Conservation (phyloP, 441 rosid species). For the Corymbia citriodora region DNA sequence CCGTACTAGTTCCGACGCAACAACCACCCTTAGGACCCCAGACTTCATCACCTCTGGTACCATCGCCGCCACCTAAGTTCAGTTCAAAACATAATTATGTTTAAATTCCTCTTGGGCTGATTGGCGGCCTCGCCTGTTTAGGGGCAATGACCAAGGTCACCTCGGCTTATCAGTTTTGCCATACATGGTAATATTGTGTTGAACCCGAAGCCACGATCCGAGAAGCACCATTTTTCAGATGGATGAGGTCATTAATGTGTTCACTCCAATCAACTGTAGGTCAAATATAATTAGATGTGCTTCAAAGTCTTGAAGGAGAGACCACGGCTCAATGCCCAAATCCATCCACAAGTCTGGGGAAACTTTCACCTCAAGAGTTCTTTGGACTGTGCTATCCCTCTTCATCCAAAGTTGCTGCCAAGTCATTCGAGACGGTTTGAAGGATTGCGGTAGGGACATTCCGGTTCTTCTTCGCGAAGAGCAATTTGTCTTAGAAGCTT, state of each 20-base stretch:
- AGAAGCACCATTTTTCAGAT: background rate
- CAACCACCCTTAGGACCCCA: constrained; percentile 31
- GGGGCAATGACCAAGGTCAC: background rate
- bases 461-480: background rate
- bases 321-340: background rate
- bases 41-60: constrained; percentile 12
- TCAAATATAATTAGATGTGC: background rate
- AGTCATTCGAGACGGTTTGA: background rate
- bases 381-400: background rate
- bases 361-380: background rate
- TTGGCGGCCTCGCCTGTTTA: background rate
- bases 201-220: background rate
- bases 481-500: background rate
- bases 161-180: background rate
- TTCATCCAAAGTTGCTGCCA: background rate
- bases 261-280: background rate
- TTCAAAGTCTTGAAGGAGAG: background rate
- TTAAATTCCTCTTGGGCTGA: background rate
- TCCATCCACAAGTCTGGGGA: background rate
- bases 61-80: constrained; percentile 4
- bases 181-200: background rate
- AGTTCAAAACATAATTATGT: background rate
- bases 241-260: background rate
- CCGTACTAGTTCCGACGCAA: constrained; percentile 45
- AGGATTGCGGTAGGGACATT: background rate